A percentile compares a stretch with the other conserved stretches of the same genome.
Conservation (phyloP, 768 basidiomycete species). For the Floccularia luteovirens region DNA sequence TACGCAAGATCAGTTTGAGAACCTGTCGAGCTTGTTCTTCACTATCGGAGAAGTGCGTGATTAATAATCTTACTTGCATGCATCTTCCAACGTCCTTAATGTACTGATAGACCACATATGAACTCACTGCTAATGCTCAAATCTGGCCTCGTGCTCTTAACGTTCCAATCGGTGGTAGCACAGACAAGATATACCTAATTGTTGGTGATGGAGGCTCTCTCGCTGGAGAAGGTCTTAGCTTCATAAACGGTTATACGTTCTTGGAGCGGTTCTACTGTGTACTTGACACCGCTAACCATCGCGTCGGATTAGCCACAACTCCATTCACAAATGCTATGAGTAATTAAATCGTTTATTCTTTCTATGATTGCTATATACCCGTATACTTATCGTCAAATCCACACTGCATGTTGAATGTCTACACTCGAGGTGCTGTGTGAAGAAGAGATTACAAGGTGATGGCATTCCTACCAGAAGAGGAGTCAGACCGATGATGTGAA, state of each 20-base stretch:
- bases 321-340: conserved; percentile 36
- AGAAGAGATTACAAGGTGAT: too few species aligned
- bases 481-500: too few species aligned
- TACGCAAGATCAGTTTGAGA: conserved; percentile 39
- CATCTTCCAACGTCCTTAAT: neutral
- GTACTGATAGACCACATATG: conserved; percentile 32
- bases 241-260: conserved; percentile 37
- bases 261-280: conserved; percentile 58
- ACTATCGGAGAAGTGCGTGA: conserved; percentile 27
- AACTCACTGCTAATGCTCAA: conserved; percentile 58
- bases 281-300: conserved; percentile 50
- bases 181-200: conserved; percentile 46
- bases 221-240: conserved; percentile 54
- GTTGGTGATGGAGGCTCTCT: conserved; percentile 41
- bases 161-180: conserved; percentile 44
- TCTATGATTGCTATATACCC: too few species aligned
- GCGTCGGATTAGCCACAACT: conserved; percentile 50
- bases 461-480: too few species aligned
- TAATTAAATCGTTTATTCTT: too few species aligned
- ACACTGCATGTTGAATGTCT: too few species aligned
- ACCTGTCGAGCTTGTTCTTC: conserved; percentile 45
- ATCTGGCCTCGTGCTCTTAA: conserved; percentile 62
- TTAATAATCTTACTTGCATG: neutral
- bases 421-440: too few species aligned
- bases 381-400: too few species aligned